Conservation (phyloP, 495 filamentous ascomycete species). For the Lasiosphaeris hirsuta region DNA sequence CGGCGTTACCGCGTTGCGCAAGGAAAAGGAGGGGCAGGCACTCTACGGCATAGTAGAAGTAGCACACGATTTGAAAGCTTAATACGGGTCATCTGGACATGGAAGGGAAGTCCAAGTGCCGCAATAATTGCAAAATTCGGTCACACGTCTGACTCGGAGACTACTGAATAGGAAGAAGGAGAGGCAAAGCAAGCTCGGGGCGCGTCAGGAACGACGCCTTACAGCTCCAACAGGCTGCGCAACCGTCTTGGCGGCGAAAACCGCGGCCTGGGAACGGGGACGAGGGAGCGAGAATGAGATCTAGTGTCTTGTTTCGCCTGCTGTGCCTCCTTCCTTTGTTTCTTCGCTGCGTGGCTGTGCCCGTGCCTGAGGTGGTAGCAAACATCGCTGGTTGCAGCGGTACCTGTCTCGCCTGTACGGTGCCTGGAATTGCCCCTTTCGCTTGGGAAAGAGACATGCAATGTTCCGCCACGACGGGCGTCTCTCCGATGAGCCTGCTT, state of each 20-base stretch:
- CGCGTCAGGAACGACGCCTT: too few species aligned
- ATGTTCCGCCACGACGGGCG: background rate
- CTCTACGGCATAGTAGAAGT: constrained; percentile 12
- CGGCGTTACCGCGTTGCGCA: background rate
- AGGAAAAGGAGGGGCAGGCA: constrained; percentile 12
- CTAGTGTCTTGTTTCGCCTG: background rate
- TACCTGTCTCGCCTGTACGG: constrained; percentile 14
- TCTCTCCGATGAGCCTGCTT: background rate
- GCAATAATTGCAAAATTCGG: constrained; percentile 23
- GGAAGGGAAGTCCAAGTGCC: constrained; percentile 12
- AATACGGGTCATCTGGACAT: constrained; percentile 18
- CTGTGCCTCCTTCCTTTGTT: constrained; percentile 7
- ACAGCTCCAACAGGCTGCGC: background rate
- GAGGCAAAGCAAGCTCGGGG: too few species aligned
- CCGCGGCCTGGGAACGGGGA: background rate
- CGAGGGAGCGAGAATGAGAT: background rate
- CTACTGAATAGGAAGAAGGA: too few species aligned
- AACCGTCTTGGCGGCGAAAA: background rate
- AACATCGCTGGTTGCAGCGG: constrained; percentile 10
- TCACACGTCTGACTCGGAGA: constrained; percentile 20
- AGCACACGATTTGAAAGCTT: constrained; percentile 11
- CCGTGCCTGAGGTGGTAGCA: background rate
- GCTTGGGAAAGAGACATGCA: background rate
- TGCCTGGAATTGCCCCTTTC: constrained; percentile 12
- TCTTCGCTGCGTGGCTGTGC: background rate